A percentile compares a stretch with the other conserved stretches of the same genome.
phyloP scores from a whole-genome alignment of 805 yeast genomes.

The Pichia nakasei region DNA sequence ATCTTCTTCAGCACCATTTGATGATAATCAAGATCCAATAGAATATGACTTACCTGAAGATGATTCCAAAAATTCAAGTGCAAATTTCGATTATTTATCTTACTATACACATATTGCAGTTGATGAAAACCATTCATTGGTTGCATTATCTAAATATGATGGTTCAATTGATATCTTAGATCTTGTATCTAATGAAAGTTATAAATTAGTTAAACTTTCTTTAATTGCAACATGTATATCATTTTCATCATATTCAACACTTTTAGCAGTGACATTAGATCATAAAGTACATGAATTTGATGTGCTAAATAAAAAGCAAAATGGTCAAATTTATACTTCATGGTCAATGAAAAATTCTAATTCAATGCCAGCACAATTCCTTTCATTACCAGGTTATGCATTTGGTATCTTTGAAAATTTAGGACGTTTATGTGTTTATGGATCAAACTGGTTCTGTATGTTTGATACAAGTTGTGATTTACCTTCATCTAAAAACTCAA shows the following conservation, averaged over 20 bases:
- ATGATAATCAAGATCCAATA: slow-evolving; percentile 29
- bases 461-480: slow-evolving; percentile 41
- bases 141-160: slow-evolving; percentile 54
- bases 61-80: background rate
- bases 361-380: slow-evolving; percentile 57
- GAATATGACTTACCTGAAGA: slow-evolving; percentile 25
- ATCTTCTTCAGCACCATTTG: slow-evolving; percentile 29
- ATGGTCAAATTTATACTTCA: slow-evolving; percentile 38
- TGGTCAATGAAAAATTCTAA: slow-evolving; percentile 82
- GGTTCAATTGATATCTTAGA: slow-evolving; percentile 54
- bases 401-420: slow-evolving; percentile 52
- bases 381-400: slow-evolving; percentile 53
- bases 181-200: slow-evolving; percentile 20
- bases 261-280: slow-evolving; percentile 63
- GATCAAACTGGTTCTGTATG: slow-evolving; percentile 71
- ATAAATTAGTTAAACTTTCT: slow-evolving; percentile 48
- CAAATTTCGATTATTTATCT: slow-evolving; percentile 28
- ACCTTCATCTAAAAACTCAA: background rate
- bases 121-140: slow-evolving; percentile 33
- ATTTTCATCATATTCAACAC: slow-evolving; percentile 40
- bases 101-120: slow-evolving; percentile 46
- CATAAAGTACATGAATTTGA: slow-evolving; percentile 68
- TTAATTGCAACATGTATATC: slow-evolving; percentile 43
- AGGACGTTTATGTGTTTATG: slow-evolving; percentile 72
- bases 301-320: slow-evolving; percentile 14